Base-by-base conservation (phyloP, 2,329 filamentous ascomycete species). In the Trichoderma endophyticum region DNA sequence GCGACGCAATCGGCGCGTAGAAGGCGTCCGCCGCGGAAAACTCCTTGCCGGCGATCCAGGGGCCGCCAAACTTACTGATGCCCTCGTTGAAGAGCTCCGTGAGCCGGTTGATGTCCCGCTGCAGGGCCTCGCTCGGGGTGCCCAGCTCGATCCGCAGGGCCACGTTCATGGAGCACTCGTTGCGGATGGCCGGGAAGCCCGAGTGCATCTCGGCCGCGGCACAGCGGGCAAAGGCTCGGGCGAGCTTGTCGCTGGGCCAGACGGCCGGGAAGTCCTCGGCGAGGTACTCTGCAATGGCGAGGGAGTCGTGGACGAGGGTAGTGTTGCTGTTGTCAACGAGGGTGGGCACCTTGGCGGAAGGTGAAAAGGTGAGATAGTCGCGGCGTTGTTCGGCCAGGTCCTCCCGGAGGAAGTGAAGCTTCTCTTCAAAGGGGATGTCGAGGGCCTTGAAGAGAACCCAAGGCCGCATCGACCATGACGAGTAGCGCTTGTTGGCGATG, bases 201-300 rank as follows among this genome's bases (percentile, higher is more conserved):
- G 84, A 79, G 77, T 86, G 84, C 84, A 86, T 86, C 75, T 85
- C 82, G 0, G 84, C 82, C 6, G 82, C 81, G 8, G 84, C 84
- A 32, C 77, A 78, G 48, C 84, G 79, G 15, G 85, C 85, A 73
- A 82, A 83, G 1, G 84, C 82, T 12, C 84, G 80, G 2, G 84
- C 81, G 5, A 77, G 75, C 14, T 76, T 65, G 71, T 83, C 81
- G 6, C 69, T 39, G 0, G 85, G 85, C 82, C 84, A 87, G 0
- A 83, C 80, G n/a, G 71, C 72, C 0, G 84, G 82, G 64, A 84
- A 75, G 24, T 75, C 74, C 72, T 87, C 85, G 21, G 84, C 83
- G 4, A 87, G 76, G 74, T 83, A 84, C 71, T 86, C 84, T 78
- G 78, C 78, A 62, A 87, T 86, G 70, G 85, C 82, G 15, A 86